A percentile compares a stretch with the other conserved stretches of the same genome.
Evolutionary conservation across 352 stramenopile species (phyloP).

Genomic region (Phytophthora tubulina): DNA sequence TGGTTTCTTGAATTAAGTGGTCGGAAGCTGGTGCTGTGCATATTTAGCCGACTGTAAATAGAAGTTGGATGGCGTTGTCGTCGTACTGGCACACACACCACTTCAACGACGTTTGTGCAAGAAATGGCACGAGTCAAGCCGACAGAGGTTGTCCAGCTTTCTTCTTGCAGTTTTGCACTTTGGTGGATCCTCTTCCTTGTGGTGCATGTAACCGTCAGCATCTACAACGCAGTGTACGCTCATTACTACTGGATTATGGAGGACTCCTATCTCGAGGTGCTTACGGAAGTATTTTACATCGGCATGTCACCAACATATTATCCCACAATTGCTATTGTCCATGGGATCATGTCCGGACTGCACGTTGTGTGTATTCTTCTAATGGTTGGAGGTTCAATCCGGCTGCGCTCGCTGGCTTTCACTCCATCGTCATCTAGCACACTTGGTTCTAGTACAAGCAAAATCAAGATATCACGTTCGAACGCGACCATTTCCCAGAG

Average conservation of each 20-base stretch:
- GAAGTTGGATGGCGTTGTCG: too few species aligned
- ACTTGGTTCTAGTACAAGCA: neutral
- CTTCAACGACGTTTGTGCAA: neutral
- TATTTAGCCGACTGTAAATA: too few species aligned
- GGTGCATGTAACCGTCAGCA: constrained; percentile 2
- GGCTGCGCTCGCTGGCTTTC: constrained; percentile 7
- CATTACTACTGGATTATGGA: constrained; percentile 28
- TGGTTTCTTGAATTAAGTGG: too few species aligned
- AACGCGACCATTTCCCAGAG: neutral
- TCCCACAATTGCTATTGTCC: neutral
- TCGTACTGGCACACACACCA: too few species aligned
- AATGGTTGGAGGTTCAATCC: neutral
- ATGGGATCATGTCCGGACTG: neutral
- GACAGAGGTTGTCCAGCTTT: constrained; percentile 6
- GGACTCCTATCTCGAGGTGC: constrained; percentile 1
- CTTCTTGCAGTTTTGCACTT: constrained; percentile 2
- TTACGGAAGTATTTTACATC: constrained; percentile 26
- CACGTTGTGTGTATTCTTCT: constrained; percentile 1
- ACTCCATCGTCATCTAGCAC: neutral
- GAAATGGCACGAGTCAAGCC: constrained; percentile 2
- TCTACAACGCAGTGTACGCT: constrained; percentile 23
- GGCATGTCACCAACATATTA: constrained; percentile 3
- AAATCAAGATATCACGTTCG: neutral
- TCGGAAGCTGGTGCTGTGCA: too few species aligned
- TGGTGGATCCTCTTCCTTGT: constrained; percentile 25